Base-by-base conservation (phyloP, 179 eudicot species). In the Spinacia oleracea region DNA sequence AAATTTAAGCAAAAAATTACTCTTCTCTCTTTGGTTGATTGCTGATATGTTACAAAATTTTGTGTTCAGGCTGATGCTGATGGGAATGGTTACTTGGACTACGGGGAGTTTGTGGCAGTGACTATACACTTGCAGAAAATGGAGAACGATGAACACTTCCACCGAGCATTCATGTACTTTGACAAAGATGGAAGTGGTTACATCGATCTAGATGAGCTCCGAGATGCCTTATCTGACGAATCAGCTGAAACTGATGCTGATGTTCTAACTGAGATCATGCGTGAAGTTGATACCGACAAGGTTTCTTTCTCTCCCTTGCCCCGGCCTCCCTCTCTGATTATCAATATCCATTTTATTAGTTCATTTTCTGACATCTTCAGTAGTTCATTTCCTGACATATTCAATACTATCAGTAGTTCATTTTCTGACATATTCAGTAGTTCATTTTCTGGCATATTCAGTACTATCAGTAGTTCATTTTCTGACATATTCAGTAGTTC, bases 41-140 rank as follows among this genome's bases (percentile, higher is more conserved):
- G 62, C 56, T 79, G 23, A 65, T 60, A 16, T 32, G 42, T 25
- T 62, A 14, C 20, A 15, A 8, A 40, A 16, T 10, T 25, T 56
- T 66, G 0, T 70, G 25, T 65, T 70, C 71, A 95, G 97, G 98
- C 98, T 80, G 98, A 95, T 86, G 96, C 90, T 68, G 98, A 93
- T 83, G 93, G 96, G 48, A 93, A 93, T 60, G 98, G 98, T 62
- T 86, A 89, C 34, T 80, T 95, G 77, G 97, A 95, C 82, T 95
- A 93, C 48, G 98, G 98, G 35, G 98, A 95, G 86, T 95, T 93
- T 88, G 98, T 95, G 23, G 98, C 98, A 3, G 98, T 95, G 67
- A 93, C 97, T 15, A 93, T 95, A 78, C 98, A 95, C 83, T 85
- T 95, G 38, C 98, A 93, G 84, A 93, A 87, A 77, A 91, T 95